phyloP scores from a whole-genome alignment of 179 eudicot species.

The Beta corolliflora region DNA sequence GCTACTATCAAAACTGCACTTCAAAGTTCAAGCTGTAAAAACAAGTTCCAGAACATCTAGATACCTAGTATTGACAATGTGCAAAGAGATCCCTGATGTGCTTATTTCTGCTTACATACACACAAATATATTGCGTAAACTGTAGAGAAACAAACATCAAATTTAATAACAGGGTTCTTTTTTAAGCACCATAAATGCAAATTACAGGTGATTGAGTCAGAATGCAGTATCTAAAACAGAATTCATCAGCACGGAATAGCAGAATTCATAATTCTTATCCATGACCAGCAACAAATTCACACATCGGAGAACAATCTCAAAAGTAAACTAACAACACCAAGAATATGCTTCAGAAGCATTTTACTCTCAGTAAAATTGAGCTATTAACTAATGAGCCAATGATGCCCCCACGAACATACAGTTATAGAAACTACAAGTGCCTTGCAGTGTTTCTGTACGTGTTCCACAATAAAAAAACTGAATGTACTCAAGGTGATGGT shows the following conservation, averaged over 20 bases:
- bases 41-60: neutral
- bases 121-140: neutral
- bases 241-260: too few species aligned
- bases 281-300: neutral
- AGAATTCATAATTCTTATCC: neutral
- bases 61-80: neutral
- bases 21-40: neutral
- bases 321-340: neutral
- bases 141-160: neutral
- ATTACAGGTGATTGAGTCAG: constrained; percentile 2
- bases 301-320: neutral
- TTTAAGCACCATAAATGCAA: neutral
- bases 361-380: neutral
- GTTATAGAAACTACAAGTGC: neutral
- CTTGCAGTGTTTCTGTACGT: neutral
- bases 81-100: neutral
- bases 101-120: neutral
- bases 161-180: too few species aligned
- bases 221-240: neutral
- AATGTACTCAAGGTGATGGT: neutral
- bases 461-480: neutral
- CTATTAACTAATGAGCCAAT: neutral
- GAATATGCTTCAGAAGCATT: neutral
- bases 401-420: neutral
- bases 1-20: neutral